Conservation (phyloP, 108 stramenopile species). For the Cyclotella kingstonii region DNA sequence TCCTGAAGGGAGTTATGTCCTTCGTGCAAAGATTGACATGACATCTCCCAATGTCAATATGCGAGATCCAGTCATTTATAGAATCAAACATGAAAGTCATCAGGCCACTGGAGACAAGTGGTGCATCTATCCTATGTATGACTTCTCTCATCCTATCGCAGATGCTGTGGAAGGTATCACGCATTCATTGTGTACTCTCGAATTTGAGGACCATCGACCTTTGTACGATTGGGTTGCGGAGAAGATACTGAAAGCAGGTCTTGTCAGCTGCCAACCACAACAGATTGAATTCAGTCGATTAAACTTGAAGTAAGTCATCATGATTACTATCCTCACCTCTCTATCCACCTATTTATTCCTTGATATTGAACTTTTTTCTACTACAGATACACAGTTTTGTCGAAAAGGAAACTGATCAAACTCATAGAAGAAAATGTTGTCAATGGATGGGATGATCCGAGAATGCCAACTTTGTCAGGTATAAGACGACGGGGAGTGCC, state of each 20-base stretch:
- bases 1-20: conserved; percentile 70
- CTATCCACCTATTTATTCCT: not conserved
- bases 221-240: conserved; percentile 92
- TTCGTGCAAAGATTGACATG: conserved; percentile 94
- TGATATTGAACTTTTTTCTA: not conserved
- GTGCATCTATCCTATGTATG: conserved; percentile 96
- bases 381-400: conserved; percentile 72
- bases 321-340: too few relatives aligned
- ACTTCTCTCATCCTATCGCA: conserved; percentile 89
- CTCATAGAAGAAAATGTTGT: conserved; percentile 82
- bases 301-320: conserved; percentile 79
- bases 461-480: conserved; percentile 85
- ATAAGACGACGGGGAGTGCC: conserved; percentile 84
- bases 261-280: conserved; percentile 64
- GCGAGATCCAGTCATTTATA: conserved; percentile 88
- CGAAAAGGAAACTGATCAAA: conserved; percentile 85
- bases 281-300: conserved; percentile 93
- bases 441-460: conserved; percentile 86
- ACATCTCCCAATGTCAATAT: conserved; percentile 88
- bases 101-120: conserved; percentile 87
- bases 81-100: conserved; percentile 89
- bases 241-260: conserved; percentile 59
- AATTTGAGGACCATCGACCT: conserved; percentile 93
- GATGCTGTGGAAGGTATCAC: conserved; percentile 90
- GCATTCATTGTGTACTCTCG: conserved; percentile 90